These are phyloP conservation scores for Dactylellina parvicollis DNA, from an alignment of 2,329 filamentous ascomycete genomes.

Conservation along the genomic window DNA sequence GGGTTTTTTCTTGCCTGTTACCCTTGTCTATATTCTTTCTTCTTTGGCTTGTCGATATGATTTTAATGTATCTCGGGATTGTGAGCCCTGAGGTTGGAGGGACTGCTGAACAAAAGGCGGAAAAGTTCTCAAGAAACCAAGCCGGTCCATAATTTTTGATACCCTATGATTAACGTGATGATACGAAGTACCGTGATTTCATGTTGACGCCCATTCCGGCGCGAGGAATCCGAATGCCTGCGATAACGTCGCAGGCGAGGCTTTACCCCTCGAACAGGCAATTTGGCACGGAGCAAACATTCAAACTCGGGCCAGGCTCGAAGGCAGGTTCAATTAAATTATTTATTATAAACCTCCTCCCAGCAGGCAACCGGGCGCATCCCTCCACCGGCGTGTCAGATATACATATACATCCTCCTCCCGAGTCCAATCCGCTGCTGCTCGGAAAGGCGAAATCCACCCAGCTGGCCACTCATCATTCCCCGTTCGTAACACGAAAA, in stretches of 20 bases:
- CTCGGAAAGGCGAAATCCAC: background rate
- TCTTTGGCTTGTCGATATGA: slow-evolving; percentile 16
- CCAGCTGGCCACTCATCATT: background rate
- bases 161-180: too few relatives aligned
- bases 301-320: background rate
- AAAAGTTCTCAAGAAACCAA: background rate
- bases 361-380: background rate
- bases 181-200: too few relatives aligned
- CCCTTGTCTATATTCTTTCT: slow-evolving; percentile 28
- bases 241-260: too few relatives aligned
- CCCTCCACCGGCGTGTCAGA: background rate
- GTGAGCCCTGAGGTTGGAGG: background rate
- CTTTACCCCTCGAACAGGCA: background rate
- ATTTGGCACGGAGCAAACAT: background rate
- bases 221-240: too few relatives aligned
- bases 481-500: background rate
- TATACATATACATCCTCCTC: background rate
- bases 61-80: slow-evolving; percentile 28
- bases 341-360: background rate
- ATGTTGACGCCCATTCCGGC: too few relatives aligned
- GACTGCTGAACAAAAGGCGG: slow-evolving; percentile 17
- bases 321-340: background rate
- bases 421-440: background rate
- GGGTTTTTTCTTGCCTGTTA: background rate
- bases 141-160: too few relatives aligned